Evolutionary conservation across 306 rosid genomes (phyloP), one percentile per base, ranked within the genome.

Genomic region (Gleditsia sinensis): DNA sequence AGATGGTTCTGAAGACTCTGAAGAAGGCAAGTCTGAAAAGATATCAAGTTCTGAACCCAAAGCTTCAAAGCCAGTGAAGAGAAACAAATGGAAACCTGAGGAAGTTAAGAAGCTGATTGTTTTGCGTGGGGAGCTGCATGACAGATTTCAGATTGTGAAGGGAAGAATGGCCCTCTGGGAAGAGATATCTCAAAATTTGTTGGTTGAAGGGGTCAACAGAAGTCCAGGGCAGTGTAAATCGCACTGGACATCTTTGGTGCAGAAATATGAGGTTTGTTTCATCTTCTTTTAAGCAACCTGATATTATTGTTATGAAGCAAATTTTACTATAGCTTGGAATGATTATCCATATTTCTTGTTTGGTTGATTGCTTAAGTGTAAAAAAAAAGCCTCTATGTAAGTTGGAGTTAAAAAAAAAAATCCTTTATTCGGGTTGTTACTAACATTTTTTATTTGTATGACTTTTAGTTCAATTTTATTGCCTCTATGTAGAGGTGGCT

Each of bases 91-190:
- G 97, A 91, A 79, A 80, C 74, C 88, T 42, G 93, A 80, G 76
- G 97, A 91, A 81, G 85, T 91, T 60, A 76, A 80, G 84, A 84
- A 80, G 91, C 83, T 91, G 50, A 87, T 91, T 56, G 17, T 48
- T 60, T 69, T 91, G 85, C 91, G 96, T 0, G 86, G 91, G 36
- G 71, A 87, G 58, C 79, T 87, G 63, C 72, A 61, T 28, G 80
- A 75, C 71, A 83, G 83, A 82, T 91, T 91, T 82, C 88, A 83
- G 84, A 86, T 89, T 59, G 75, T 80, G 79, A 89, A 84, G 83
- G 90, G 93, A 21, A 79, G 91, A 87, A 91, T 91, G 97, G 93
- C 89, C 30, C 86, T 91, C 20, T 91, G 97, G 97, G 91, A 87
- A 87, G 91, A 91, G 87, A 84, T 91, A 82, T 87, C 93, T 69